Percentiles rank a stretch among this genome's conserved stretches.
phyloP scores from a whole-genome alignment of 768 basidiomycete species.

The Agaricus sinodeliciosus region DNA sequence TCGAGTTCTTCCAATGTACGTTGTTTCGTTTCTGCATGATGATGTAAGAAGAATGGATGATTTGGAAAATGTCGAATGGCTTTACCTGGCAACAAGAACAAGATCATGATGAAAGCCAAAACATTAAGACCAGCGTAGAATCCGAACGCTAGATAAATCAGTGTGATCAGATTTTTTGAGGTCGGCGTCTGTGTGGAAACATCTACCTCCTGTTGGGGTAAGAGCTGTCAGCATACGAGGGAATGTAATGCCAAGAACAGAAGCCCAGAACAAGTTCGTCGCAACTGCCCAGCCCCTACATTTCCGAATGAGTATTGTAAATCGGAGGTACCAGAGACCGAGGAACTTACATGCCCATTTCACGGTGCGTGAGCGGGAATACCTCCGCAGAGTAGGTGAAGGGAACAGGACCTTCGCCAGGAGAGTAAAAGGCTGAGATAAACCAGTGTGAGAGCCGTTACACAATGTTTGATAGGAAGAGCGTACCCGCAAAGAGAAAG shows the following conservation, averaged over 20 bases:
- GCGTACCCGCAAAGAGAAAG: conserved; percentile 34
- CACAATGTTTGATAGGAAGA: not conserved
- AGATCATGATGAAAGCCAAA: conserved; percentile 46
- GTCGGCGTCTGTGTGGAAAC: not conserved
- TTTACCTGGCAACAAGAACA: conserved; percentile 47
- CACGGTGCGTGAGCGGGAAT: conserved; percentile 78
- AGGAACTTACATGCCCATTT: conserved; percentile 44
- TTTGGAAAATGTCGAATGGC: not conserved
- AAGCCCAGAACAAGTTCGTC: conserved; percentile 44
- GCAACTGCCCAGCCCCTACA: conserved; percentile 49
- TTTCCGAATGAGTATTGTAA: conserved; percentile 17
- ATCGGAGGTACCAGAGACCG: conserved; percentile 18
- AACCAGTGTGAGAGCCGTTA: not conserved
- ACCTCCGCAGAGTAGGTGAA: conserved; percentile 91
- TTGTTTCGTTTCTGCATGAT: conserved; percentile 40
- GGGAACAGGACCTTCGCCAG: conserved; percentile 87
- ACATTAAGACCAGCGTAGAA: conserved; percentile 52
- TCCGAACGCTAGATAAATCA: conserved; percentile 34
- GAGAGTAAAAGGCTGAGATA: conserved; percentile 56
- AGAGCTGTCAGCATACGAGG: conserved; percentile 47
- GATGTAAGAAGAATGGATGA: not conserved
- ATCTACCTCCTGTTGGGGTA: conserved; percentile 27
- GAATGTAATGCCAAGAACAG: conserved; percentile 53
- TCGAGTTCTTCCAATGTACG: conserved; percentile 46
- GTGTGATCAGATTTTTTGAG: not conserved